Base-by-base conservation (phyloP, 345 rosid genomes). In the Salix koriyanagi region DNA sequence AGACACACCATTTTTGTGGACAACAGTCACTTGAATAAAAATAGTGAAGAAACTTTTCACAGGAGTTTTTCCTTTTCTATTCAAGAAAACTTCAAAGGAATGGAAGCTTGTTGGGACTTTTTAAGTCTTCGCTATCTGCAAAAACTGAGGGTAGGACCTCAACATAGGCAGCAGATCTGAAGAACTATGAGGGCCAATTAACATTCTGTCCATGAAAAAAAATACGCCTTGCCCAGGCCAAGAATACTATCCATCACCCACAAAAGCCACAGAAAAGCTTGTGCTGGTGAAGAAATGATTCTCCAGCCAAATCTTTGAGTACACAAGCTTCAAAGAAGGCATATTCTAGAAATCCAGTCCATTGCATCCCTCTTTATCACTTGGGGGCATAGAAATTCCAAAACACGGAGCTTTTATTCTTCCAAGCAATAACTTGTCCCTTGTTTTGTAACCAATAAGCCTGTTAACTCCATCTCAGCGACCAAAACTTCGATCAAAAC, bases 1-100 rank as follows among this genome's bases (percentile, higher is more conserved):
- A 83, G 76, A 79, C 78, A 83, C 77, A 81, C 86, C 82, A 72
- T 82, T 72, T 64, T 62, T 54, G n/a, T 15, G 76, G 41, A 79
- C 68, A 75, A 62, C 13, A 80, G 76, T 65, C 70, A 44, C 72
- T 70, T 77, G 65, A 73, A 78, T 69, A 64, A 37, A 66, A 68
- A 39, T 48, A 39, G 68, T 56, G 71, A 64, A 65, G 67, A 36
- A 36, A 73, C 48, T 69, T 5, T 56, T 68, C 74, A 73, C 81
- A 2, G 65, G 46, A 36, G n/a, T 64, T 67, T 67, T 56, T 76
- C 72, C 79, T 71, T 74, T 67, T 70, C 50, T 23, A 69, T 7
- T 67, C 67, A 48, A 50, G 73, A 15, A 41, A 76, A 56, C 37
- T 69, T 69, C 72, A 48, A 71, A 69, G 71, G 48, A 8, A 73